phyloP scores from a whole-genome alignment of 1,284 basidiomycete genomes.

The Ceratobasidium papillatum region DNA sequence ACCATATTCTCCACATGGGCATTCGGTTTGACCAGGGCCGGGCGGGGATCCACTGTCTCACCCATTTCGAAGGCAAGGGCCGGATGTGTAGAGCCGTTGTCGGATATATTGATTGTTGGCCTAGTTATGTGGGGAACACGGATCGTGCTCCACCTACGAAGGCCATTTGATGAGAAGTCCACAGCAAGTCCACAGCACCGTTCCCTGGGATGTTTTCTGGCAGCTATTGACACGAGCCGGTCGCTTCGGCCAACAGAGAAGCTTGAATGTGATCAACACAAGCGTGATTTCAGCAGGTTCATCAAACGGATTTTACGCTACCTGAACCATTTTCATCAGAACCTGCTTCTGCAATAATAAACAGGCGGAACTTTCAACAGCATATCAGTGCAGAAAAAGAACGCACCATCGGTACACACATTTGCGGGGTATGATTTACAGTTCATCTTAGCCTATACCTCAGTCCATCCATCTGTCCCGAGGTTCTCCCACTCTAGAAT shows the following conservation, averaged over 20 bases:
- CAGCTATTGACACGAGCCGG: neutral
- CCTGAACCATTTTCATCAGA: slow-evolving; percentile 16
- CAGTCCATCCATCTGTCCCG: neutral
- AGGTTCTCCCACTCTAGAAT: neutral
- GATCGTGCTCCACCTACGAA: neutral
- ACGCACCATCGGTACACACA: slow-evolving; percentile 13
- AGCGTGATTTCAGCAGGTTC: neutral
- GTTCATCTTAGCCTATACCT: neutral
- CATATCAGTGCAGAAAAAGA: slow-evolving; percentile 6
- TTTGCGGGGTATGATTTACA: neutral
- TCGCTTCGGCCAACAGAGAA: neutral
- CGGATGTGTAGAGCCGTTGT: neutral
- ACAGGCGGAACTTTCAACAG: neutral
- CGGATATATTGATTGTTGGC: neutral
- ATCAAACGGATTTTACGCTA: neutral
- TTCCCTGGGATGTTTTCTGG: slow-evolving; percentile 27
- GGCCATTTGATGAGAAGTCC: slow-evolving; percentile 12
- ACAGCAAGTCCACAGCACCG: slow-evolving; percentile 1
- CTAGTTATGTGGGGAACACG: neutral
- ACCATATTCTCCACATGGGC: slow-evolving; percentile 17
- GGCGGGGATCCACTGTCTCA: neutral
- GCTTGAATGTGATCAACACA: slow-evolving; percentile 1
- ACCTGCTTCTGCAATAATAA: slow-evolving; percentile 16
- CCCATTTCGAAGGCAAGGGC: slow-evolving; percentile 8
- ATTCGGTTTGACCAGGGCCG: neutral